phyloP scores from a whole-genome alignment of 2,329 filamentous ascomycete genomes.

The Exophiala sp. region DNA sequence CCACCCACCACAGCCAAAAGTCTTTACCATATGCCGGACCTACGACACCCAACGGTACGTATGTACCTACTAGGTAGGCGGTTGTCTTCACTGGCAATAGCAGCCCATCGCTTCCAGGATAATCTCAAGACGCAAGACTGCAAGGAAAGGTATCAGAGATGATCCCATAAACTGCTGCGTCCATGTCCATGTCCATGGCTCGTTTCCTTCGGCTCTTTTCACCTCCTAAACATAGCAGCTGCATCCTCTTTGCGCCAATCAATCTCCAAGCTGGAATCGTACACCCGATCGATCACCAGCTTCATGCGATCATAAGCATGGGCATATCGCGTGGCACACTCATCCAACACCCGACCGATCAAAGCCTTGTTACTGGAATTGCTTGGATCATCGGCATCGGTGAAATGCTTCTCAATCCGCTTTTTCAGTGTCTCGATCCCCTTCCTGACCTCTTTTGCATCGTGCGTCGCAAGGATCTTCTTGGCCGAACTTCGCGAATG shows the following conservation, averaged over 20 bases:
- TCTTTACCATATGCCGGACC: no score
- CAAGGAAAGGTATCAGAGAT: no score
- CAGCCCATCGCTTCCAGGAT: no score
- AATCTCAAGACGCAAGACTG: no score
- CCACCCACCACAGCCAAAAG: no score
- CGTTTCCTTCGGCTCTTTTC: neutral
- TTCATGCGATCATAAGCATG: constrained; percentile 48
- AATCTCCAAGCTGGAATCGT: constrained; percentile 41
- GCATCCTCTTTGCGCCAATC: constrained; percentile 46
- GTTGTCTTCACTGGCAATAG: no score
- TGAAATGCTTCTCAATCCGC: constrained; percentile 95
- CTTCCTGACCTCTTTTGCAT: constrained; percentile 76
- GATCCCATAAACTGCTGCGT: no score
- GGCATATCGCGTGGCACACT: constrained; percentile 54
- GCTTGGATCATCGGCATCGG: constrained; percentile 71
- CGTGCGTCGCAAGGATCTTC: constrained; percentile 74
- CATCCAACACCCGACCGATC: constrained; percentile 54
- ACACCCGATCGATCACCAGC: constrained; percentile 41
- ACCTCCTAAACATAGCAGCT: constrained; percentile 39
- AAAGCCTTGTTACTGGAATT: constrained; percentile 50
- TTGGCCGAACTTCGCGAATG: constrained; percentile 79
- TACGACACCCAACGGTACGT: no score
- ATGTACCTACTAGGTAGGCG: no score
- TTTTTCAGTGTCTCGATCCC: constrained; percentile 87
- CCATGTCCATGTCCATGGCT: no score